Percentiles rank a stretch among this genome's conserved stretches.
Conservation (phyloP, 352 stramenopile species). For the Phytophthora pinifolia region DNA sequence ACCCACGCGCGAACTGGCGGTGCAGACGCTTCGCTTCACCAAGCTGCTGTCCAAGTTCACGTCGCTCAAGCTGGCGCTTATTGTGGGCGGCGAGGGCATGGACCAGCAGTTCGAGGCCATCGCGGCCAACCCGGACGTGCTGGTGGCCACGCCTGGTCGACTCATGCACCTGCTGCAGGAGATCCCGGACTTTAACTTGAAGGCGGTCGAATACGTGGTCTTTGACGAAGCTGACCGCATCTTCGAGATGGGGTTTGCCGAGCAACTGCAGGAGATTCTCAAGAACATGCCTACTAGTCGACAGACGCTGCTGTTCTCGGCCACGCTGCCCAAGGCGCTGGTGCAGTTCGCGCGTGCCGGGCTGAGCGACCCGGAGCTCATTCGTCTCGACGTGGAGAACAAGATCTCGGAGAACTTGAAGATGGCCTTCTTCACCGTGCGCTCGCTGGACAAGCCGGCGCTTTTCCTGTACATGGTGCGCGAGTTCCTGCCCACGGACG, state of each 20-base stretch:
- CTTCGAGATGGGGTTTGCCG: conserved; percentile 99
- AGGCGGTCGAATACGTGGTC: conserved; percentile 91
- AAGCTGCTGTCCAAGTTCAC: conserved; percentile 93
- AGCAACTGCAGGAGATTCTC: conserved; percentile 96
- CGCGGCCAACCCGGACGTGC: conserved; percentile 91
- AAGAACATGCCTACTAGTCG: conserved; percentile 86
- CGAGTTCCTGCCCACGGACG: conserved; percentile 91
- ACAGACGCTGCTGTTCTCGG: conserved; percentile 94
- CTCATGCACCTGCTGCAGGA: conserved; percentile 95
- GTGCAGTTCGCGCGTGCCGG: conserved; percentile 98
- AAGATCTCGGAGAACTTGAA: conserved; percentile 98
- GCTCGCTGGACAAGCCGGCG: conserved; percentile 94
- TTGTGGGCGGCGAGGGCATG: conserved; percentile 98
- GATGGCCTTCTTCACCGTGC: conserved; percentile 96
- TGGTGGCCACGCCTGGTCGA: conserved; percentile 94
- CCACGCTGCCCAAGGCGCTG: conserved; percentile 97
- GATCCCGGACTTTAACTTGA: conserved; percentile 93
- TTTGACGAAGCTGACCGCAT: conserved; percentile 99
- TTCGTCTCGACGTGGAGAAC: conserved; percentile 97
- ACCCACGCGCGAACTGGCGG: conserved; percentile 98
- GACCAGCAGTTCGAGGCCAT: conserved; percentile 98
- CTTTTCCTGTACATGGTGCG: conserved; percentile 96
- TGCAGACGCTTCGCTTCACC: conserved; percentile 95
- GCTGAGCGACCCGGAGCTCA: conserved; percentile 96
- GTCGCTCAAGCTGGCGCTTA: conserved; percentile 88